Conservation (phyloP, 2,329 filamentous ascomycete genomes). For the Rhynchosporium graminicola region DNA sequence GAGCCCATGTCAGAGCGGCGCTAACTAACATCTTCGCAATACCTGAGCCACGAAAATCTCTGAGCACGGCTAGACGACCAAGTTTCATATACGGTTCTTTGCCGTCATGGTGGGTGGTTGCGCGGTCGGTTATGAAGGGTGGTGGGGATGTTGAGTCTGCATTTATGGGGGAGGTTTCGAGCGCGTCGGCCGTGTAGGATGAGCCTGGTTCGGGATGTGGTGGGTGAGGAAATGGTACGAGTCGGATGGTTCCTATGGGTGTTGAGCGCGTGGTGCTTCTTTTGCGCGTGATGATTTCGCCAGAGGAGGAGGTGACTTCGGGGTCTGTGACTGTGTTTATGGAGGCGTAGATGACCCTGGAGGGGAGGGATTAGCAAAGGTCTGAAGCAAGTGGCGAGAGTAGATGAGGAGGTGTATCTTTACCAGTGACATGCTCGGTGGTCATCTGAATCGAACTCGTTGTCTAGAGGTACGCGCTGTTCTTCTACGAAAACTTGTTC, state of each 20-base stretch:
- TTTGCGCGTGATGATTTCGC: slow-evolving; percentile 46
- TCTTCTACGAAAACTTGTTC: slow-evolving; percentile 62
- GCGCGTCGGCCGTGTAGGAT: slow-evolving; percentile 29
- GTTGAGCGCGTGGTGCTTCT: slow-evolving; percentile 44
- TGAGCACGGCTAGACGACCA: slow-evolving; percentile 72
- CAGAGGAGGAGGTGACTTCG: slow-evolving; percentile 48
- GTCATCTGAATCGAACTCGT: slow-evolving; percentile 83
- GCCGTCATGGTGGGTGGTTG: slow-evolving; percentile 57
- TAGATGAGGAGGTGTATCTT: neutral
- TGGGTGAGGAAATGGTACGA: slow-evolving; percentile 60
- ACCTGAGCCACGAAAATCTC: slow-evolving; percentile 63
- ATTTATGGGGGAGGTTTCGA: slow-evolving; percentile 20
- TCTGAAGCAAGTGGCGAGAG: neutral
- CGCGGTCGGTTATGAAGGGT: slow-evolving; percentile 30
- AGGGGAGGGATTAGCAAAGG: slow-evolving; percentile 1
- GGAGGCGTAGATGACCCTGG: slow-evolving; percentile 62
- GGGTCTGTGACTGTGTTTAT: slow-evolving; percentile 51
- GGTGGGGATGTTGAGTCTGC: slow-evolving; percentile 15
- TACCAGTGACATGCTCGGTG: slow-evolving; percentile 80
- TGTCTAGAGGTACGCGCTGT: slow-evolving; percentile 59
- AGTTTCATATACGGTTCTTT: slow-evolving; percentile 80
- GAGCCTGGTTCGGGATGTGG: slow-evolving; percentile 58
- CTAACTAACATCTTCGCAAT: slow-evolving; percentile 68
- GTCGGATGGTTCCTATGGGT: slow-evolving; percentile 43
- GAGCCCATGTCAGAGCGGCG: slow-evolving; percentile 68